A percentile compares a stretch with the other conserved stretches of the same genome.
phyloP scores from a whole-genome alignment of 1,139 yeast genomes.

The Debaryomycetaceae sp. region DNA sequence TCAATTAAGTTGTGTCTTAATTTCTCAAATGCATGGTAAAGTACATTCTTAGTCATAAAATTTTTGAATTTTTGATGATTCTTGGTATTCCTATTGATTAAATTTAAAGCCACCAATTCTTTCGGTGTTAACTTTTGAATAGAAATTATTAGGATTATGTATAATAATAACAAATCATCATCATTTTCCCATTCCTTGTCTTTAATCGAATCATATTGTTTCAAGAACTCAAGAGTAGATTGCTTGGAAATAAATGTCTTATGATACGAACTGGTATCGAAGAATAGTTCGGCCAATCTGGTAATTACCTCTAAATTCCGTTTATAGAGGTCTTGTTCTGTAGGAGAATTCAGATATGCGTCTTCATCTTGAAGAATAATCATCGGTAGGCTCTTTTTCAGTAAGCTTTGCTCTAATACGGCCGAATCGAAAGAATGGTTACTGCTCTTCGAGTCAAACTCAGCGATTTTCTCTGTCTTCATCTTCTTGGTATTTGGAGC shows the following conservation, averaged over 20 bases:
- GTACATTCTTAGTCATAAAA: slow-evolving; percentile 26
- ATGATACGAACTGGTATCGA: slow-evolving; percentile 27
- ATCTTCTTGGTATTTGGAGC: slow-evolving; percentile 1
- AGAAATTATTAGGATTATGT: slow-evolving; percentile 42
- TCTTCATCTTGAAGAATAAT: slow-evolving; percentile 24
- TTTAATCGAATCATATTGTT: slow-evolving; percentile 23
- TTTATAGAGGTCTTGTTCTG: slow-evolving; percentile 15
- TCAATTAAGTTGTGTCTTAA: slow-evolving; percentile 44
- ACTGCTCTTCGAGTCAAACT: slow-evolving; percentile 1
- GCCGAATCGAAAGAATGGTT: slow-evolving; percentile 3
- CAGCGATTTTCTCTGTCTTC: background rate
- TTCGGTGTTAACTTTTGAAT: slow-evolving; percentile 38
- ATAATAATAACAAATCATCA: slow-evolving; percentile 45
- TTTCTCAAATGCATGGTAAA: slow-evolving; percentile 35
- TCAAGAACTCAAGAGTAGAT: slow-evolving; percentile 26
- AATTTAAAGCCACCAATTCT: slow-evolving; percentile 25
- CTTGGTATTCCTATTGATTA: slow-evolving; percentile 14
- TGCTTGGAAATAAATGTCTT: slow-evolving; percentile 28
- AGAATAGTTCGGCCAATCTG: slow-evolving; percentile 30
- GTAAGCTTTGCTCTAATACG: slow-evolving; percentile 19
- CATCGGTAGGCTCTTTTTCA: slow-evolving; percentile 28
- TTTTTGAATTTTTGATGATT: slow-evolving; percentile 23
- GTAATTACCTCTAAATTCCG: slow-evolving; percentile 23
- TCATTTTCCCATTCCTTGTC: slow-evolving; percentile 47
- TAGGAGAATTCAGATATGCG: slow-evolving; percentile 18